These are phyloP conservation scores for Ceratocystis papillata DNA, from an alignment of 2,329 filamentous ascomycete species.

Conservation along the genomic window DNA sequence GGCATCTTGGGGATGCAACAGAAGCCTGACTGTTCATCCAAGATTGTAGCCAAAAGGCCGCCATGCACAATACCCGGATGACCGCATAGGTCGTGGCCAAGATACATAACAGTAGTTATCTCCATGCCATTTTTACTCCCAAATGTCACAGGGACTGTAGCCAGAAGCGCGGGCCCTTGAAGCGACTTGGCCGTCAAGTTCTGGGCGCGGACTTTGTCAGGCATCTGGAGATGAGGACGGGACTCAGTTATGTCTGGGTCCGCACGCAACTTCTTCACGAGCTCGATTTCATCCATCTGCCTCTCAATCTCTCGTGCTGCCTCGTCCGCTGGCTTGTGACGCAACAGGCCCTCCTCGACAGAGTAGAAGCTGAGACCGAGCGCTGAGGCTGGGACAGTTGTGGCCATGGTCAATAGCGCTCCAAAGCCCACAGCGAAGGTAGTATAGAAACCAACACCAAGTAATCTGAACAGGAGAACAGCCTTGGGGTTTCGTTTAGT, in stretches of 20 bases:
- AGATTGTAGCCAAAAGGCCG: conserved; percentile 74
- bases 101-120: conserved; percentile 56
- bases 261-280: conserved; percentile 57
- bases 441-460: conserved; percentile 19
- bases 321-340: conserved; percentile 51
- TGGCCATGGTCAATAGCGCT: conserved; percentile 20
- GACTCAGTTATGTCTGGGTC: conserved; percentile 61
- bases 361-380: conserved; percentile 31
- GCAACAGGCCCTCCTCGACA: conserved; percentile 61
- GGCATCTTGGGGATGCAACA: conserved; percentile 84
- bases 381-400: conserved; percentile 23
- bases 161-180: conserved; percentile 61
- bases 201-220: conserved; percentile 53
- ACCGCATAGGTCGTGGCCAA: conserved; percentile 72
- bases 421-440: conserved; percentile 19
- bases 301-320: conserved; percentile 53
- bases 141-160: conserved; percentile 72
- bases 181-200: conserved; percentile 77
- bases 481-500: conserved; percentile 18
- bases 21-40: conserved; percentile 80
- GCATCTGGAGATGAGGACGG: conserved; percentile 80
- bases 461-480: conserved; percentile 11
- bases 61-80: conserved; percentile 88
- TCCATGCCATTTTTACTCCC: conserved; percentile 57
- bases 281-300: conserved; percentile 62